Evolutionary conservation across 257 asterid species (phyloP), one percentile per base, ranked within the genome.

Genomic region (Fraxinus americana): DNA sequence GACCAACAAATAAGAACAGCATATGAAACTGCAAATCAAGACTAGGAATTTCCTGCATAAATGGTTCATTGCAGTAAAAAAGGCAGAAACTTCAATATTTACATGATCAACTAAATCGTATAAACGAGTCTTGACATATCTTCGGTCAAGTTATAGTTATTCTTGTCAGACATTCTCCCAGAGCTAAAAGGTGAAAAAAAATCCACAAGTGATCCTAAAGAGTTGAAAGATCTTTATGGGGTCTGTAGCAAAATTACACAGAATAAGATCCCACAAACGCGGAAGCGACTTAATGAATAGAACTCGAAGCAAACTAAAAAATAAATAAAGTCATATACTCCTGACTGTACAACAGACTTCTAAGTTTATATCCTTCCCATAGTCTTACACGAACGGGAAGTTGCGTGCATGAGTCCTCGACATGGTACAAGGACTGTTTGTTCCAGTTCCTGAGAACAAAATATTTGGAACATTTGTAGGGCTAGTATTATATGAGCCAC

Each of bases 391-490:
- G 19, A 63, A 13, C 3, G 34, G 35, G 36, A 63, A 7, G 36
- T 63, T 30, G 7, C 35, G 68, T 61, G 35, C 4, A 8, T 21
- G 68, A 8, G 68, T 27, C 69, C 36, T 63, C 69, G 27, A 63
- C 69, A 63, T 2, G 7, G 69, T 32, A 27, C 14, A 12, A 63
- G 69, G 69, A 21, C 35, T 48, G 67, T 68, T 76, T 79, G 10
- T 78, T 50, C 54, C 87, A 67, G 82, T 79, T 81, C 82, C 83
- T 4, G 35, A 34, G 71, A 52, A 76, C 43, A 67, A n/a, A 73
- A 67, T 85, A 17, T 81, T 75, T 69, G 74, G 82, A 36, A 69
- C 39, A 19, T 79, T 79, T 65, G 88, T 75, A 68, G 86, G 85
- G 83, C 85, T 82, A 21, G 52, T 30, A 48, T 34, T 71, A 77